phyloP scores from a whole-genome alignment of 1,284 basidiomycete species.

The Cutaneotrichosporon cutaneum region DNA sequence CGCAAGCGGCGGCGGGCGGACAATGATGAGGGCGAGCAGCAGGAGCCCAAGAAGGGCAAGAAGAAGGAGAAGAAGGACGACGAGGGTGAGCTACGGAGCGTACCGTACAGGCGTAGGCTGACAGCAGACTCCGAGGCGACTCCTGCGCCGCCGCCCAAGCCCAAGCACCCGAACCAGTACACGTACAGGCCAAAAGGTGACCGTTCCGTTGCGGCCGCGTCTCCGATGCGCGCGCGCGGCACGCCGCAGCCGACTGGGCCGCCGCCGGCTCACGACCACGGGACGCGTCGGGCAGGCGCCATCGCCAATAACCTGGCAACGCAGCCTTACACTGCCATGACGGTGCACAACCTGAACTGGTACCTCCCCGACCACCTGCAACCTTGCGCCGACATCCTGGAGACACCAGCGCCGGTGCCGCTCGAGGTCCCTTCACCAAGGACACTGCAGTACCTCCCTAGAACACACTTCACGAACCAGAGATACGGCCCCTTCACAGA shows the following conservation, averaged over 20 bases:
- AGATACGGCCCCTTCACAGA: slow-evolving; percentile 43
- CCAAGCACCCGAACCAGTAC: slow-evolving; percentile 61
- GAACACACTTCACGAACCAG: slow-evolving; percentile 43
- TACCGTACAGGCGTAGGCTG: slow-evolving; percentile 6
- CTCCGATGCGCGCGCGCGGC: slow-evolving; percentile 19
- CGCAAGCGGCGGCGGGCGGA: slow-evolving; percentile 27
- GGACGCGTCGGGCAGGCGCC: slow-evolving; percentile 51
- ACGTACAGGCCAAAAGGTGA: slow-evolving; percentile 58
- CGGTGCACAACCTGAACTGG: slow-evolving; percentile 63
- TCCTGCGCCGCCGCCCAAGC: slow-evolving; percentile 29
- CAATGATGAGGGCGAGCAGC: slow-evolving; percentile 33
- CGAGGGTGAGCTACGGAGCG: slow-evolving; percentile 34
- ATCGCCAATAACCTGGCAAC: slow-evolving; percentile 37
- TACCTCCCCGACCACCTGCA: slow-evolving; percentile 89
- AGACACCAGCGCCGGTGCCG: slow-evolving; percentile 68
- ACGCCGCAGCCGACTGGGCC: slow-evolving; percentile 32
- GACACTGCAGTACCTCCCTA: slow-evolving; percentile 33
- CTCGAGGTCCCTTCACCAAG: slow-evolving; percentile 63
- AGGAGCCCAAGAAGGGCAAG: slow-evolving; percentile 36
- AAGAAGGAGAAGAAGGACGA: slow-evolving; percentile 48
- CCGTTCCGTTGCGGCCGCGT: slow-evolving; percentile 27
- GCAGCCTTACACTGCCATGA: slow-evolving; percentile 32
- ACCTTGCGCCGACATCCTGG: slow-evolving; percentile 81
- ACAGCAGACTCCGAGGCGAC: slow-evolving; percentile 15
- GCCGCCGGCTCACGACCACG: slow-evolving; percentile 43